phyloP scores from a whole-genome alignment of 192 early-diverging fungal species.

The Irineochytrium annulatum region DNA sequence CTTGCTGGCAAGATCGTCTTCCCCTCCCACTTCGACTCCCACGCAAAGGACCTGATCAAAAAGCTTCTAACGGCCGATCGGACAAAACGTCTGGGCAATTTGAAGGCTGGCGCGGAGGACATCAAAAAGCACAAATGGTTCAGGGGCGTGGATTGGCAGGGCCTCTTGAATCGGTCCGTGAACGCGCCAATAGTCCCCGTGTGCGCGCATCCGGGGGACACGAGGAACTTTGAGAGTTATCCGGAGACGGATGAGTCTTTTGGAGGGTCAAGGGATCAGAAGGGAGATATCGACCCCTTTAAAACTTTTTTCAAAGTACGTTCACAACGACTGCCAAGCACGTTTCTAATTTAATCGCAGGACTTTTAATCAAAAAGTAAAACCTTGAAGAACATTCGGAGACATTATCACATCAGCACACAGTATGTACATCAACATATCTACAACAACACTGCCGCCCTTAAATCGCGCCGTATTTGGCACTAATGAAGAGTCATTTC shows the following conservation, averaged over 20 bases:
- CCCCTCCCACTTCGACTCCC: conserved; percentile 77
- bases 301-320: conserved; percentile 61
- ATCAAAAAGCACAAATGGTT: conserved; percentile 96
- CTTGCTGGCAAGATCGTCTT: conserved; percentile 85
- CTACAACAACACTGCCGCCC: too few relatives aligned
- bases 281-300: conserved; percentile 68
- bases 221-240: conserved; percentile 97
- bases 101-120: conserved; percentile 86
- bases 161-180: conserved; percentile 69
- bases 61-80: conserved; percentile 87
- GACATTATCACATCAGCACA: too few relatives aligned
- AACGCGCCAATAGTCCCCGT: conserved; percentile 86
- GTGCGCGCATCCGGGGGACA: conserved; percentile 85
- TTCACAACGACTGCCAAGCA: neutral
- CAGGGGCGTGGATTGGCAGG: conserved; percentile 86
- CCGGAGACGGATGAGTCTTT: conserved; percentile 74
- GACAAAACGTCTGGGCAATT: conserved; percentile 89
- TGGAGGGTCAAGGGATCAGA: conserved; percentile 58
- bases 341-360: neutral
- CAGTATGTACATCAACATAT: too few relatives aligned
- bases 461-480: too few relatives aligned
- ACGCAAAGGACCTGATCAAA: conserved; percentile 87
- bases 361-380: conserved; percentile 16
- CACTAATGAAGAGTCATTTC: too few relatives aligned
- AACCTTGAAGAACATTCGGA: too few relatives aligned